Conservation (phyloP, 1,139 yeast species). For the Yamadazyma pseudoaaseri region DNA sequence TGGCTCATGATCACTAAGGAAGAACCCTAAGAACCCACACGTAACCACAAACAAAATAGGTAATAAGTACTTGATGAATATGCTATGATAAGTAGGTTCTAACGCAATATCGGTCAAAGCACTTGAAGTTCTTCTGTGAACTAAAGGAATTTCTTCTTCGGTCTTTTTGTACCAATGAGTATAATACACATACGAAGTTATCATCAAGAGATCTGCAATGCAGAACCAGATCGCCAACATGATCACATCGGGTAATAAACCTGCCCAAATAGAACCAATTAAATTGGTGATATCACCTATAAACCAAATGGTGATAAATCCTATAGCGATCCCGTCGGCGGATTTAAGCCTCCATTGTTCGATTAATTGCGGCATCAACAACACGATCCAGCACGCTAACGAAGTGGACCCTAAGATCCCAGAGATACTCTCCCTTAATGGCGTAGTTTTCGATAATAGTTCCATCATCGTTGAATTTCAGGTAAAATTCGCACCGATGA, state of each 20-base stretch:
- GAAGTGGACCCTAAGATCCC: slow-evolving; percentile 70
- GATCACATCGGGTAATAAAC: slow-evolving; percentile 66
- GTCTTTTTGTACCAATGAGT: slow-evolving; percentile 36
- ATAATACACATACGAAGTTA: slow-evolving; percentile 61
- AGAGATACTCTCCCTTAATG: slow-evolving; percentile 44
- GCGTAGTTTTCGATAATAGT: slow-evolving; percentile 1
- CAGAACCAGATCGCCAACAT: slow-evolving; percentile 75
- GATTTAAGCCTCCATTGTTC: slow-evolving; percentile 80
- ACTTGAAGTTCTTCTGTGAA: slow-evolving; percentile 41
- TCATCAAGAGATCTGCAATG: slow-evolving; percentile 63
- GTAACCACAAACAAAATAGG: slow-evolving; percentile 65
- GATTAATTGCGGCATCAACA: slow-evolving; percentile 73
- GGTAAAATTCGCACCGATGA: too few relatives aligned
- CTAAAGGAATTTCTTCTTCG: slow-evolving; percentile 17
- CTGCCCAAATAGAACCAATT: slow-evolving; percentile 70
- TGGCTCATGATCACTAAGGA: slow-evolving; percentile 37
- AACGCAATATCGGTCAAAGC: slow-evolving; percentile 45
- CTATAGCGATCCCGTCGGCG: slow-evolving; percentile 76
- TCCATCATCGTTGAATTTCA: too few relatives aligned
- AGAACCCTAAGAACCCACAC: slow-evolving; percentile 66
- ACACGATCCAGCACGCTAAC: slow-evolving; percentile 78
- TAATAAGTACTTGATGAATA: slow-evolving; percentile 51
- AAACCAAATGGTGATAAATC: slow-evolving; percentile 70
- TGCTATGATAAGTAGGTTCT: slow-evolving; percentile 42
- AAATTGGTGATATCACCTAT: slow-evolving; percentile 71